Base-by-base conservation (phyloP, 768 basidiomycete species). In the Phlegmacium glaucopus region DNA sequence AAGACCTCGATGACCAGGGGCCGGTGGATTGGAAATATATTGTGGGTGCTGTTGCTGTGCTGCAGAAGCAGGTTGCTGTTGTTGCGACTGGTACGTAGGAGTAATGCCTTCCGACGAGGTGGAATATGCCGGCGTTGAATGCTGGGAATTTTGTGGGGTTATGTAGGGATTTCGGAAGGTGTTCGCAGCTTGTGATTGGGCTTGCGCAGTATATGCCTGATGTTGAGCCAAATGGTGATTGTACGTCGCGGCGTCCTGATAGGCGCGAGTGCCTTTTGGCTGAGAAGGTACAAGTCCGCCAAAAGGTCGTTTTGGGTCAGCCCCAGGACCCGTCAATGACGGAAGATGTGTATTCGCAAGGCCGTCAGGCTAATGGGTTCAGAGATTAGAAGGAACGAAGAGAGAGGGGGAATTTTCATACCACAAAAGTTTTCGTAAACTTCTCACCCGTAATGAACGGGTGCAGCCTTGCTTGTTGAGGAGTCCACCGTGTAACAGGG, bases 391-490 rank as follows among this genome's bases (percentile, higher is more conserved):
- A 17, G 18, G 25, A 15, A 58, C 44, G 48, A 52, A 11, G 39
- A 39, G 37, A 43, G 41, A 15, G 27, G 22, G 17, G 58, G 13
- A 12, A 15, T 38, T 29, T 39, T 71, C 85, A 62, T 69, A 89
- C 90, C 62, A 82, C 77, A 68, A 87, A 93, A 6, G 90, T 86
- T 60, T 89, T 90, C 6, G 82, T 85, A 61, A 87, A 96, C 62
- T 94, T 94, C 68, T 98, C 96, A 43, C 95, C 95, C 5, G 94
- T 96, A 57, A 99, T 96, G 69, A 98, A 99, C 2, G 96, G 96
- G 65, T 99, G 96, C 60, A 89, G 71, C 42, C 87, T 78, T 32
- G 96, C 96, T 67, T 99, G 94, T 61, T 96, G 93, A 18, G 96
- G 95, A 9, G 94, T 87, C 96, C 96, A 99, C 46, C 96, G 79